Base-by-base conservation (phyloP, 148 eudicot genomes). In the Spergularia bocconei region DNA sequence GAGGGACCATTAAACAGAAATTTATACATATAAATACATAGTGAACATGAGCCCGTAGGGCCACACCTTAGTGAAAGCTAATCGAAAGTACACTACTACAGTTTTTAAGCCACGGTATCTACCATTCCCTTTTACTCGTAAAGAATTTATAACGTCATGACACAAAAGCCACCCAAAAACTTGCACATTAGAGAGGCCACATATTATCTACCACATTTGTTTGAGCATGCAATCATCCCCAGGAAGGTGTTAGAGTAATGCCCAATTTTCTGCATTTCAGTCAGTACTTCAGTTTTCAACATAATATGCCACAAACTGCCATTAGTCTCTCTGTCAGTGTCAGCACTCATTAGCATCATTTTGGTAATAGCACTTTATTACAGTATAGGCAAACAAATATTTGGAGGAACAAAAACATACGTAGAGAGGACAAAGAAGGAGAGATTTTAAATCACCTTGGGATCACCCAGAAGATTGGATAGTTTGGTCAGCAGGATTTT, bases 381-480 rank as follows among this genome's bases (percentile, higher is more conserved):
- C 10, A 20, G 5, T 19, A 61, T 13, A 69, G 58, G 55, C 20
- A 57, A 50, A 52, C 20, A 17, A 38, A 1, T 7, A 39, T 48
- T 10, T 33, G 51, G 29, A 25, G 8, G 0, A 56, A 41, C 51
- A 75, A 41, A 14, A 59, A 51, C 61, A 9, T 50, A 54, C 15
- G 56, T 39, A 8, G 71, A 64, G 54, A 8, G 25, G 47, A 60
- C 39, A 59, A 13, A 16, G 54, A 13, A 16, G 54, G 61, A 41
- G 25, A 52, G 20, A 23, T 29, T 54, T 48, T 5, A 68, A 29
- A 67, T 71, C 67, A 94, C 99, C 99, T 90, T 95, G 20, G 85
- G 81, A 72, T 92, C 96, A 76, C 82, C 86, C 59, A 95, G 82
- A 72, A 92, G 91, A 54, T 74, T 77, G 67, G 86, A 81, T 20